Base-by-base conservation (phyloP, 345 rosid genomes). In the Salix exigua region DNA sequence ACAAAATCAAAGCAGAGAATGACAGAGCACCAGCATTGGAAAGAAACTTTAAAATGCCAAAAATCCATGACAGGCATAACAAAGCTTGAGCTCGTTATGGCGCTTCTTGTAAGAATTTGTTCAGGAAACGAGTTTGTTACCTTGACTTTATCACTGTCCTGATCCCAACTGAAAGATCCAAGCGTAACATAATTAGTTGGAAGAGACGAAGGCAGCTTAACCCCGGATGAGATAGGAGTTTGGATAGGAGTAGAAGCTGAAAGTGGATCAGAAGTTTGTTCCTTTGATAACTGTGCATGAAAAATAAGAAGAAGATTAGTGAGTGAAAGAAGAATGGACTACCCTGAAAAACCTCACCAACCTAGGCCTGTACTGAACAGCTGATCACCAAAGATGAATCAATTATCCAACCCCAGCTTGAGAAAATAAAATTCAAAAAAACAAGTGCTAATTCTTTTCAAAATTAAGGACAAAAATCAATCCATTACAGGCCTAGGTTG, bases 91-190 rank as follows among this genome's bases (percentile, higher is more conserved):
- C 42, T 16, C 33, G 17, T 12, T 9, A 61, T 10, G 50, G 28
- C 38, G 12, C 17, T 62, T 33, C 30, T 19, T 25, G 66, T 73
- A 11, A 31, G 44, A 35, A 33, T 21, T 35, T 50, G n/a, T 5
- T 12, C 18, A 6, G 16, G 38, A 23, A 31, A 5, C 17, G 17
- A 42, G 60, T 16, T 42, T 1, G 38, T 73, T 85, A 93, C 99
- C 98, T 93, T 96, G 79, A 93, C 90, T 87, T 91, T 96, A 38
- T 93, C 98, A 81, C 78, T 89, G 79, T 96, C 99, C 88, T 96
- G 98, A 83, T 96, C 99, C 95, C 94, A 96, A 87, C 98, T 93
- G 78, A 93, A 96, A 17, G 99, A 87, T 75, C 85, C 87, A 16
- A 96, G 89, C 5, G 97, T 78, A 6, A 75, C 72, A 71, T 93